Conservation (phyloP, 2,329 filamentous ascomycete genomes). For the Aureobasidium namibiae region DNA sequence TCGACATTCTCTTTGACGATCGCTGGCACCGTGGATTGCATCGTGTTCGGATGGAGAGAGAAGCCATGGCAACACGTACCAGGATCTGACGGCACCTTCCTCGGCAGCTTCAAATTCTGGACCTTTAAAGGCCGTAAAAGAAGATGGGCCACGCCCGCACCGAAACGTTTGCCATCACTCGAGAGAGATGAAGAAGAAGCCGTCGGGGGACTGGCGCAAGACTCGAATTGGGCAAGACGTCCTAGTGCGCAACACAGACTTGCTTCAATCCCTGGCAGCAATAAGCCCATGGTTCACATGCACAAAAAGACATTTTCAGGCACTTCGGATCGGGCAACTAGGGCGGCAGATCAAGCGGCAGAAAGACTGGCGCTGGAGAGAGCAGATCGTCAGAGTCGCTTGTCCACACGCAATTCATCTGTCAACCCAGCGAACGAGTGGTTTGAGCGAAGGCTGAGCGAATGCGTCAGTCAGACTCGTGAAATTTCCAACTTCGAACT, state of each 20-base stretch:
- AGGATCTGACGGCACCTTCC: slow-evolving; percentile 34
- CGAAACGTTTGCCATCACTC: neutral
- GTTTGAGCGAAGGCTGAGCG: slow-evolving; percentile 22
- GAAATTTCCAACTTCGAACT: neutral
- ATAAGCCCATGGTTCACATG: slow-evolving; percentile 10
- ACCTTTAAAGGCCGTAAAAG: slow-evolving; percentile 11
- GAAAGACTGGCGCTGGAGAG: slow-evolving; percentile 32
- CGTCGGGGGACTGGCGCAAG: neutral
- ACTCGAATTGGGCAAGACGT: neutral
- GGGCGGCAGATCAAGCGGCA: slow-evolving; percentile 29
- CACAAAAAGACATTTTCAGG: slow-evolving; percentile 24
- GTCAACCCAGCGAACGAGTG: slow-evolving; percentile 21
- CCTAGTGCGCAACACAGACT: neutral
- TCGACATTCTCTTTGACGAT: slow-evolving; percentile 52
- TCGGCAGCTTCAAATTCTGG: slow-evolving; percentile 31
- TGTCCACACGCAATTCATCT: neutral
- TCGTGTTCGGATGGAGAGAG: slow-evolving; percentile 61
- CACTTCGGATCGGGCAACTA: slow-evolving; percentile 23
- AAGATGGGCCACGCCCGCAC: neutral
- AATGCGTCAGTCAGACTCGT: slow-evolving; percentile 3
- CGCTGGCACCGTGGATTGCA: slow-evolving; percentile 60
- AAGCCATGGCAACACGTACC: slow-evolving; percentile 59
- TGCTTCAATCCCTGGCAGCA: neutral
- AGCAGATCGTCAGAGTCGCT: slow-evolving; percentile 18
- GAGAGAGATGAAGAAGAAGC: neutral